Evolutionary conservation across 2,329 filamentous ascomycete genomes (phyloP).

Genomic region (Aspergillus carbonarius): DNA sequence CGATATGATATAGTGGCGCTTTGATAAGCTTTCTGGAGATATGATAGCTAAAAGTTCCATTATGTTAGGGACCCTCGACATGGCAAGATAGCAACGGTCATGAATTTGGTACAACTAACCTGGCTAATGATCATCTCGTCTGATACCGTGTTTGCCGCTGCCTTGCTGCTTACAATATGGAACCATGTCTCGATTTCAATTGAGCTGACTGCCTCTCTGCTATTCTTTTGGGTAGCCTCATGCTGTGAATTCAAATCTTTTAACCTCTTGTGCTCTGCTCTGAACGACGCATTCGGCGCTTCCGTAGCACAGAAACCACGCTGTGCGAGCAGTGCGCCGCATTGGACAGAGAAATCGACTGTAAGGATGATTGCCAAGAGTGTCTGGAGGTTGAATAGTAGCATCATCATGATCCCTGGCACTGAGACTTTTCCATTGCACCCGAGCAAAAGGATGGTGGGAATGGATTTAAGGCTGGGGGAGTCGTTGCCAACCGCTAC

Average conservation of each 20-base stretch:
- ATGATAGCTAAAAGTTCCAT: constrained; percentile 23
- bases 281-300: constrained; percentile 28
- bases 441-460: not conserved
- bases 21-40: constrained; percentile 48
- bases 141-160: constrained; percentile 27
- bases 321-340: constrained; percentile 12
- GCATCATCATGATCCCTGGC: constrained; percentile 23
- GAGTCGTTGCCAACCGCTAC: constrained; percentile 10
- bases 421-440: not conserved
- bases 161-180: constrained; percentile 41
- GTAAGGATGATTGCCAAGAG: constrained; percentile 21
- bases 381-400: constrained; percentile 19
- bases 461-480: constrained; percentile 3
- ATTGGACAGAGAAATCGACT: constrained; percentile 16
- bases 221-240: constrained; percentile 14
- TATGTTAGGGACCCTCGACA: not conserved
- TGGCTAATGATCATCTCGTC: constrained; percentile 37
- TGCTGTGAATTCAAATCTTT: constrained; percentile 17
- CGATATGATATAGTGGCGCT: constrained; percentile 51
- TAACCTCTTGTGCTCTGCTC: constrained; percentile 27
- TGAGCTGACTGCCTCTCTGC: constrained; percentile 19
- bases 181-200: constrained; percentile 45
- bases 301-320: constrained; percentile 34
- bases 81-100: too few relatives aligned
- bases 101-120: constrained; percentile 22